These are phyloP conservation scores for Brachypodium distachyon DNA, from an alignment of 202 grass and related monocot species.

Conservation along the genomic window DNA sequence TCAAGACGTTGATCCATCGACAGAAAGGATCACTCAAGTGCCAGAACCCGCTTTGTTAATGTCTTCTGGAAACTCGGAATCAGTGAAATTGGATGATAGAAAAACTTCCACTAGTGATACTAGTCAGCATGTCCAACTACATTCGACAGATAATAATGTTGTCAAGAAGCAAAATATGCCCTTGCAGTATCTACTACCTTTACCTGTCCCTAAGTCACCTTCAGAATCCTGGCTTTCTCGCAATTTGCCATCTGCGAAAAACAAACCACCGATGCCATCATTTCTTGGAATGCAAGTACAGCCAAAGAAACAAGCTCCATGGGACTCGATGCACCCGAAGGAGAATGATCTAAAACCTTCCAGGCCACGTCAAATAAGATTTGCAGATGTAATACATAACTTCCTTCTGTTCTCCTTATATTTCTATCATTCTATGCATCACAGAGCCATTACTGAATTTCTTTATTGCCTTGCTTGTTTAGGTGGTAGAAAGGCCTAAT, in stretches of 20 bases:
- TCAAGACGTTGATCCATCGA: not conserved
- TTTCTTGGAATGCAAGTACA: conserved; percentile 90
- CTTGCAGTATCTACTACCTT: conserved; percentile 45
- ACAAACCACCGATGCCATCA: conserved; percentile 42
- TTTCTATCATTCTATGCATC: not conserved
- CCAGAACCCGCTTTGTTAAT: not conserved
- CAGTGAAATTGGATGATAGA: conserved; percentile 12
- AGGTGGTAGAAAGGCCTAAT: conserved; percentile 34
- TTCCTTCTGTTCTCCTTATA: not conserved
- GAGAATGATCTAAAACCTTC: conserved; percentile 37
- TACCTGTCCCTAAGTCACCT: conserved; percentile 85
- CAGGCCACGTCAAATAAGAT: conserved; percentile 48
- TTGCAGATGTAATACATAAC: conserved; percentile 60
- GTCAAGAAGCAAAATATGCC: conserved; percentile 21
- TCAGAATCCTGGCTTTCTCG: conserved; percentile 98
- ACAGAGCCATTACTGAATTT: not conserved
- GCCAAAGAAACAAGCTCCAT: conserved; percentile 58
- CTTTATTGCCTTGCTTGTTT: conserved; percentile 9
- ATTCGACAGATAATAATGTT: conserved; percentile 10
- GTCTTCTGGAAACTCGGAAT: not conserved
- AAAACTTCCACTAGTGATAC: not conserved
- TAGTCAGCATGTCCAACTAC: not conserved
- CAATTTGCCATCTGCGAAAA: conserved; percentile 63
- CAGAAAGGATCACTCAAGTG: not conserved
- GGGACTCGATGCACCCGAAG: conserved; percentile 20